Conservation (phyloP, 495 filamentous ascomycete genomes). For the Opeltia flavorubescens region DNA sequence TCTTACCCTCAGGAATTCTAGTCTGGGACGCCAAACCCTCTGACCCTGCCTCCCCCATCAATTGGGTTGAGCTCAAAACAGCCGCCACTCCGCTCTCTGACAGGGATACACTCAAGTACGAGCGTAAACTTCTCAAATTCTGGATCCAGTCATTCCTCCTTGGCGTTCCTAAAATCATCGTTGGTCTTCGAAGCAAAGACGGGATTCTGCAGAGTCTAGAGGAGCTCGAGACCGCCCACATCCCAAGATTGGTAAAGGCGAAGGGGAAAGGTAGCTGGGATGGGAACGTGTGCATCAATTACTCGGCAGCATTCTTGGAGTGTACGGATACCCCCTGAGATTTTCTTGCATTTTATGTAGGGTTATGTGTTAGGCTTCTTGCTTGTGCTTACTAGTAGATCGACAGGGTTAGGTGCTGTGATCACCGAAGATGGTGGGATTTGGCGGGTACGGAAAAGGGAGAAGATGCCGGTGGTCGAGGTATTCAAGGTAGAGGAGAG, state of each 20-base stretch:
- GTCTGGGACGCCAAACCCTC: conserved; percentile 74
- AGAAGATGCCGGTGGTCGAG: conserved; percentile 46
- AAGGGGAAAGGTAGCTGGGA: conserved; percentile 60
- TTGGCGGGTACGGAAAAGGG: conserved; percentile 60
- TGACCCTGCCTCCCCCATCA: conserved; percentile 48
- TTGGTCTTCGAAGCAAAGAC: conserved; percentile 65
- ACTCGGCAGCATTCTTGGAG: conserved; percentile 59
- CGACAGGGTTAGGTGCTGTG: too few species aligned
- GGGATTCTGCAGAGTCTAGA: conserved; percentile 58
- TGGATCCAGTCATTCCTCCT: conserved; percentile 96
- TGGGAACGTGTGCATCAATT: conserved; percentile 82
- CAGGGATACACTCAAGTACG: conserved; percentile 56
- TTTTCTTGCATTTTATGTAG: too few species aligned
- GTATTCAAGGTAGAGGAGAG: conserved; percentile 56
- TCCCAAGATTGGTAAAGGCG: conserved; percentile 59
- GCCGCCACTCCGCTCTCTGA: conserved; percentile 51
- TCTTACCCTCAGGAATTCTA: conserved; percentile 15
- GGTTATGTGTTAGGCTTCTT: too few species aligned
- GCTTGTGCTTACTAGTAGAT: too few species aligned
- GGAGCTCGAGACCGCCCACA: conserved; percentile 61
- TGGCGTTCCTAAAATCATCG: conserved; percentile 74
- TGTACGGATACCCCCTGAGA: conserved; percentile 31
- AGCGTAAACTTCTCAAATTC: conserved; percentile 83
- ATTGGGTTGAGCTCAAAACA: conserved; percentile 95
- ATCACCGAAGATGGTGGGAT: conserved; percentile 58